Conservation (phyloP, 148 eudicot genomes). For the Chenopodium quinoa region DNA sequence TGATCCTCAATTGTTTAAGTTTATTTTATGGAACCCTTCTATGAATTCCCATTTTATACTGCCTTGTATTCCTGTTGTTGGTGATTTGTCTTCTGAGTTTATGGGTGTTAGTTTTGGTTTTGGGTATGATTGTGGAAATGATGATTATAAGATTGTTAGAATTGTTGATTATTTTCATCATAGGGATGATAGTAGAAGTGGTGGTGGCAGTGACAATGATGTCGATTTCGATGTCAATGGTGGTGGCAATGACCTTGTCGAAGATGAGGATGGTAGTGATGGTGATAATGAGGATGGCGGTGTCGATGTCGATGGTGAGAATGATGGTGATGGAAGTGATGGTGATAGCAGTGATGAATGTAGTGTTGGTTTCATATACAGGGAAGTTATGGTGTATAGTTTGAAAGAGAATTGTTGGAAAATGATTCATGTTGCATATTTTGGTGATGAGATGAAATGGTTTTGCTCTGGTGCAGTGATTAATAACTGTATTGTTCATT, state of each 20-base stretch:
- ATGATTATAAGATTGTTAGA: not conserved
- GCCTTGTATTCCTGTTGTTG: not conserved
- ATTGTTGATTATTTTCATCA: not conserved
- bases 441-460: not conserved
- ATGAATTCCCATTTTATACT: not conserved
- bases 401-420: not conserved
- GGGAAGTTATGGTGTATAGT: not conserved
- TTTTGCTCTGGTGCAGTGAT: conserved; percentile 9
- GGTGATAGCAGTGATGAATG: not conserved
- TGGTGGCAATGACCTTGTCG: not conserved
- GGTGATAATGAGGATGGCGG: not conserved
- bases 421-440: not conserved
- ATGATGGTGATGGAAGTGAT: not conserved
- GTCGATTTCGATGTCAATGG: not conserved
- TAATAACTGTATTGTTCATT: not conserved
- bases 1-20: not conserved
- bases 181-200: not conserved
- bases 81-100: not conserved
- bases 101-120: conserved; percentile 9
- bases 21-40: conserved; percentile 9
- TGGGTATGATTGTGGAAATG: not conserved
- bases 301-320: not conserved
- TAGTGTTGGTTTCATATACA: conserved; percentile 8
- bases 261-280: not conserved
- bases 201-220: not conserved